Evolutionary conservation across 2,329 filamentous ascomycete genomes (phyloP).

Genomic region (Orbilia quercus): DNA sequence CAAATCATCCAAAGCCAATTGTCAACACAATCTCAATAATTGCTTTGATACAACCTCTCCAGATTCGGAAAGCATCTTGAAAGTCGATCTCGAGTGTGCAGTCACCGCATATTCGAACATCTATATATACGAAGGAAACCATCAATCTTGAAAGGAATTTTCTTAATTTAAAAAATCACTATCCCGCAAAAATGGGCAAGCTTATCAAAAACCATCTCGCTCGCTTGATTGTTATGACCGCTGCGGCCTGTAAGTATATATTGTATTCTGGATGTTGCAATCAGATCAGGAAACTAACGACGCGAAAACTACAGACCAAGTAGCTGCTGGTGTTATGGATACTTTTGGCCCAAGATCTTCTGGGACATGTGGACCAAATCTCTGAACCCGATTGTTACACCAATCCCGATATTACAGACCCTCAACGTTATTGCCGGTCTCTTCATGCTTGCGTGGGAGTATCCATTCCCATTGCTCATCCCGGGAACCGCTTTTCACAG

Average conservation of each 20-base stretch:
- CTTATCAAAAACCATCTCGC: slow-evolving; percentile 99
- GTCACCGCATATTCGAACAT: slow-evolving; percentile 22
- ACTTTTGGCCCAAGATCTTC: slow-evolving; percentile 99
- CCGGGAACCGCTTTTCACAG: slow-evolving; percentile 83
- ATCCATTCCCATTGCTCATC: slow-evolving; percentile 78
- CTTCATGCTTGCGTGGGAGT: slow-evolving; percentile 85
- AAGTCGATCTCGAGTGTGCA: slow-evolving; percentile 31
- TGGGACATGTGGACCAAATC: slow-evolving; percentile 96
- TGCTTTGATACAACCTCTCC: slow-evolving; percentile 22
- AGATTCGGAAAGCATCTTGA: slow-evolving; percentile 37
- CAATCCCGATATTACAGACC: slow-evolving; percentile 86
- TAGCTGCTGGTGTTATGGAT: slow-evolving; percentile 84
- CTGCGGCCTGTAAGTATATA: slow-evolving; percentile 69
- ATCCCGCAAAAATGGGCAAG: slow-evolving; percentile 78
- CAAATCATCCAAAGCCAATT: slow-evolving; percentile 1
- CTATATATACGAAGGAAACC: slow-evolving; percentile 23
- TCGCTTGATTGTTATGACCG: slow-evolving; percentile 88
- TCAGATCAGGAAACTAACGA: slow-evolving; percentile 41
- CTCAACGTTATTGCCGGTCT: slow-evolving; percentile 88
- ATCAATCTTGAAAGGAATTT: slow-evolving; percentile 25
- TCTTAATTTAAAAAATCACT: slow-evolving; percentile 39
- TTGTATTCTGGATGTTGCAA: slow-evolving; percentile 44
- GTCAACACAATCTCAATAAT: slow-evolving; percentile 10
- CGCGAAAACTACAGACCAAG: slow-evolving; percentile 74
- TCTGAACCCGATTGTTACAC: slow-evolving; percentile 85